Evolutionary conservation across 306 rosid genomes (phyloP).

Genomic region (Ammopiptanthus mongolicus): DNA sequence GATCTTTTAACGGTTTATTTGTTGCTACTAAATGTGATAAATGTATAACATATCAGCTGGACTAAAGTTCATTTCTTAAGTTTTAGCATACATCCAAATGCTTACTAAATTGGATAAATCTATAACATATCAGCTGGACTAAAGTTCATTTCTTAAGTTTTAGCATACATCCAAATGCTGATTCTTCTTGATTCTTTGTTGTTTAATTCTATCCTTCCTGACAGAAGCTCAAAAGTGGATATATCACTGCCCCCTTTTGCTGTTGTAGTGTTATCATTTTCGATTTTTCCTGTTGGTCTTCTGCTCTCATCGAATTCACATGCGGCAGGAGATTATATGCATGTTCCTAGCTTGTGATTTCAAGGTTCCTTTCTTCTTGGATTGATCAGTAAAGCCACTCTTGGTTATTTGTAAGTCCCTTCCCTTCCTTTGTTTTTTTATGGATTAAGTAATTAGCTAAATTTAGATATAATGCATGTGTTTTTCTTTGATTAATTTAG

Average conservation of each 20-base stretch:
- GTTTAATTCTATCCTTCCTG: slow-evolving; percentile 94
- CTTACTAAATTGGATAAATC: not conserved
- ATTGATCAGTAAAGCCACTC: slow-evolving; percentile 96
- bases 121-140: slow-evolving; percentile 5
- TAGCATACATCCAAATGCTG: slow-evolving; percentile 11
- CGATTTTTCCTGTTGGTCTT: slow-evolving; percentile 88
- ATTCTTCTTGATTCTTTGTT: slow-evolving; percentile 32
- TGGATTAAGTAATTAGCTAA: slow-evolving; percentile 3
- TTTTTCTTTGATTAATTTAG: slow-evolving; percentile 22
- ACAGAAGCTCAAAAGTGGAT: slow-evolving; percentile 89
- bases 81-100: slow-evolving; percentile 8
- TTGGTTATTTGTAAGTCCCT: slow-evolving; percentile 89
- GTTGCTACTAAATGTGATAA: not conserved
- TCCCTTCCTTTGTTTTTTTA: slow-evolving; percentile 26
- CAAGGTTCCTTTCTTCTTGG: slow-evolving; percentile 99
- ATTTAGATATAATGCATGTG: slow-evolving; percentile 2
- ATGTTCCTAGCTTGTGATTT: slow-evolving; percentile 91
- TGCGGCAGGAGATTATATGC: slow-evolving; percentile 80
- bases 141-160: not conserved
- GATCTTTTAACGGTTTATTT: not conserved
- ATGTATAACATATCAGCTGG: slow-evolving; percentile 1
- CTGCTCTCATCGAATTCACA: slow-evolving; percentile 81
- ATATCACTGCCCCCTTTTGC: slow-evolving; percentile 93
- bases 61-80: not conserved
- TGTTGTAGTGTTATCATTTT: slow-evolving; percentile 73